These are phyloP conservation scores for Salix purpurea DNA, from an alignment of 345 rosid species.

Conservation along the genomic window DNA sequence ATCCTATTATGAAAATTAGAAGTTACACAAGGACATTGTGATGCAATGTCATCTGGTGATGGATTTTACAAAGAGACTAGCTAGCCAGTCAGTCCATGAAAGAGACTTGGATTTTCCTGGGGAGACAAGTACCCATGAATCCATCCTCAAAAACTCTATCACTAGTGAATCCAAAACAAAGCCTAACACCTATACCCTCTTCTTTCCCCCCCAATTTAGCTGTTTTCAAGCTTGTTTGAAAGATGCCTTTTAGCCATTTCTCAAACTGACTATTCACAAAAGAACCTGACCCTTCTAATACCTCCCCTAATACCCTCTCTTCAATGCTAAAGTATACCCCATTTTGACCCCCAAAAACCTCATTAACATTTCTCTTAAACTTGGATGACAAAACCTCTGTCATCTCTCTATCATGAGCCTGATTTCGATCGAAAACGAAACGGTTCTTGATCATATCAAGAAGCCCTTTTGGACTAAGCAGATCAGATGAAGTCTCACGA, in stretches of 20 bases:
- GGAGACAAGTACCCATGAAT: slow-evolving; percentile 50
- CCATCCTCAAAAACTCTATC: slow-evolving; percentile 34
- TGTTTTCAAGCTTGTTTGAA: slow-evolving; percentile 47
- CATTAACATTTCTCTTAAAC: slow-evolving; percentile 36
- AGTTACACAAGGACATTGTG: slow-evolving; percentile 27
- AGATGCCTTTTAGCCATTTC: slow-evolving; percentile 68
- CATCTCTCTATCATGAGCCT: slow-evolving; percentile 30
- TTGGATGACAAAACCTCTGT: slow-evolving; percentile 36
- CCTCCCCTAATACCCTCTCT: slow-evolving; percentile 48
- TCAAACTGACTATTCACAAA: slow-evolving; percentile 49
- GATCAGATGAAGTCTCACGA: slow-evolving; percentile 40
- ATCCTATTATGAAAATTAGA: slow-evolving; percentile 22
- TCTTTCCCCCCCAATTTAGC: slow-evolving; percentile 40
- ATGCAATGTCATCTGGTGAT: slow-evolving; percentile 15
- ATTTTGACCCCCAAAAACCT: slow-evolving; percentile 41
- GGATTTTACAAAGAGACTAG: slow-evolving; percentile 30
- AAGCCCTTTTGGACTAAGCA: slow-evolving; percentile 25
- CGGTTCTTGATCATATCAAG: slow-evolving; percentile 52
- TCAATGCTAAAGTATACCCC: slow-evolving; percentile 44
- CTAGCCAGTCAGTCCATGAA: slow-evolving; percentile 21
- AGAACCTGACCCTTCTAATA: slow-evolving; percentile 32
- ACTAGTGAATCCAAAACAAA: slow-evolving; percentile 36
- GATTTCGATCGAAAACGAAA: slow-evolving; percentile 39
- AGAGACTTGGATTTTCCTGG: slow-evolving; percentile 46
- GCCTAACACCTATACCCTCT: slow-evolving; percentile 38